Base-by-base conservation (phyloP, 164 flowering plant genomes). In the Aristolochia contorta region DNA sequence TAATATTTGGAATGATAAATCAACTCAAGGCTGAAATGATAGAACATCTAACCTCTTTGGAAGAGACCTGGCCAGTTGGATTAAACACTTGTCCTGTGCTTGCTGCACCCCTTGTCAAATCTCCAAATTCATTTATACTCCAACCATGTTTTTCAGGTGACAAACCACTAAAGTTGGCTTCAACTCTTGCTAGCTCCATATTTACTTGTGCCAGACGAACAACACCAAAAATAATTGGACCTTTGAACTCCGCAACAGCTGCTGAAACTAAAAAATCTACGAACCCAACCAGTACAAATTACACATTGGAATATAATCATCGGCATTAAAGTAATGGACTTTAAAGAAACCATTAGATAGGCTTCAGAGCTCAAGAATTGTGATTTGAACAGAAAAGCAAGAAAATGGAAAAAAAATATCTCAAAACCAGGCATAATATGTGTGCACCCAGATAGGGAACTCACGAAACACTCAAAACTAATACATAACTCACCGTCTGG, bases 191-290 rank as follows among this genome's bases (percentile, higher is more conserved):
- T 73, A 86, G 74, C 67, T 93, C 96, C 96, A 93, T 90, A 59
- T 66, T 90, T 53, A 84, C 89, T 80, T 93, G 99, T 47, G 92
- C 96, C 49, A 93, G 58, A 19, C 99, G 89, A 72, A 86, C 96
- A 49, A 93, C 99, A 21, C 97, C 99, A 74, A 82, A 87, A 45
- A 88, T 71, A 54, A 73, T 71, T 6, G 97, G 99, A 59, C 99
- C 96, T 76, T 93, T 93, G 69, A 90, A 90, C 69, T 93, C 99
- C 27, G 97, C 81, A 65, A 93, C 99, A 60, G 93, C 96, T 55
- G 97, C 92, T 47, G 97, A 93, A 41, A 93, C 71, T 58, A 86
- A 71, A 68, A 93, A 88, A 62, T 88, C 96, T 93, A 84, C 67
- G 72, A 15, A 37, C 16, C 51, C 27, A 53, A 57, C 49, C n/a